Evolutionary conservation across 164 flowering plant genomes (phyloP).

Genomic region (Kalanchoe fedtschenkoi): DNA sequence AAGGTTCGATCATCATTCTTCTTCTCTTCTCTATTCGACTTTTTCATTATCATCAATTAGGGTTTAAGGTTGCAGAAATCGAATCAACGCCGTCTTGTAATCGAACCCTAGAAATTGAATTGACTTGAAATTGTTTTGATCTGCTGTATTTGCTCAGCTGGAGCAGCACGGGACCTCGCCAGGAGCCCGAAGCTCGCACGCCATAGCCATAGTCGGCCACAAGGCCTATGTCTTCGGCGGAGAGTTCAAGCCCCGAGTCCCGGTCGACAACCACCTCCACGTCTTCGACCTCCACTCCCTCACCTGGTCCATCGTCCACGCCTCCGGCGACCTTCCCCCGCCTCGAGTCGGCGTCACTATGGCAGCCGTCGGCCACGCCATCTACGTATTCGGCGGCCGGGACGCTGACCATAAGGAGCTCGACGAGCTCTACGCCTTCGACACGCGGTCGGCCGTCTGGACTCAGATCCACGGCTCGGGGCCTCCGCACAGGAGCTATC

Average conservation of each 20-base stretch:
- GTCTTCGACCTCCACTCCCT: constrained; percentile 49
- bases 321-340: constrained; percentile 72
- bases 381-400: constrained; percentile 88
- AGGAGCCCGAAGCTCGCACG: constrained; percentile 92
- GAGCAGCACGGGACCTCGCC: constrained; percentile 60
- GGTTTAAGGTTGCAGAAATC: background rate
- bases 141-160: constrained; percentile 25
- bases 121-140: background rate
- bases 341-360: constrained; percentile 88
- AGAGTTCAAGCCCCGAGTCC: constrained; percentile 72
- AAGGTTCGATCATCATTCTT: background rate
- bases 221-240: constrained; percentile 91
- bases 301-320: constrained; percentile 63
- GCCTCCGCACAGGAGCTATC: constrained; percentile 75
- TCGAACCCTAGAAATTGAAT: background rate
- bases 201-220: constrained; percentile 53
- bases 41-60: background rate
- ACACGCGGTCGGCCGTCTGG: constrained; percentile 60
- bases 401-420: constrained; percentile 66
- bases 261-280: constrained; percentile 71
- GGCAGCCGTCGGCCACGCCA: constrained; percentile 50
- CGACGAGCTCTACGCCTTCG: constrained; percentile 74
- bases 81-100: no score
- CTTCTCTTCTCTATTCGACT: background rate
- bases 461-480: constrained; percentile 44